phyloP scores from a whole-genome alignment of 2,329 filamentous ascomycete species.

The Beauveria pseudobassiana region DNA sequence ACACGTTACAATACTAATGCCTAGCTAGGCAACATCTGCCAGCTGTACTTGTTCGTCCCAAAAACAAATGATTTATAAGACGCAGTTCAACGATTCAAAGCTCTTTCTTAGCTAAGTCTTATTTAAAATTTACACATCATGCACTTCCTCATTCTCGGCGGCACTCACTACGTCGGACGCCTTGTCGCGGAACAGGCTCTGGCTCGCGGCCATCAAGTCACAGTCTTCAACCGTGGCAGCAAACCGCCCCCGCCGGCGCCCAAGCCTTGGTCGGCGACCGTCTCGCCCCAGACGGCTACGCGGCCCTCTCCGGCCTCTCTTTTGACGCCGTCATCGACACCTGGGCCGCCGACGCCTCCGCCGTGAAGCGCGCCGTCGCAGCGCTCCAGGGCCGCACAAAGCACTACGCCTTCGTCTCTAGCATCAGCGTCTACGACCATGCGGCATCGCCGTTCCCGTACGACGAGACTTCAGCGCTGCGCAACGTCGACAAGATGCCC shows the following conservation, averaged over 20 bases:
- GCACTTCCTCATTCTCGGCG: slow-evolving; percentile 17
- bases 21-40: slow-evolving; percentile 2
- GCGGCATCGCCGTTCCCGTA: not conserved
- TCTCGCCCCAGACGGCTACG: slow-evolving; percentile 5
- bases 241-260: slow-evolving; percentile 9
- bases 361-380: slow-evolving; percentile 12
- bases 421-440: slow-evolving; percentile 13
- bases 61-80: not conserved
- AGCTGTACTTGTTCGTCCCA: not conserved
- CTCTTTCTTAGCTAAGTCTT: not conserved
- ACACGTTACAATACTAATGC: not conserved
- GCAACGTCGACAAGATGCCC: slow-evolving; percentile 1
- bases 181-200: slow-evolving; percentile 13
- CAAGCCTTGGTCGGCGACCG: slow-evolving; percentile 15
- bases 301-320: slow-evolving; percentile 6
- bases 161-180: slow-evolving; percentile 15
- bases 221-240: slow-evolving; percentile 15
- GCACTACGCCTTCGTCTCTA: slow-evolving; percentile 16
- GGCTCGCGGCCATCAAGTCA: slow-evolving; percentile 11
- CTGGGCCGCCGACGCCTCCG: slow-evolving; percentile 13
- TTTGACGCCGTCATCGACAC: slow-evolving; percentile 17
- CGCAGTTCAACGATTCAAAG: too few species aligned
- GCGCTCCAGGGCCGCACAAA: slow-evolving; percentile 13
- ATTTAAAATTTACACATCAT: not conserved
- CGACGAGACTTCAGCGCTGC: slow-evolving; percentile 11